Evolutionary conservation across 1,284 basidiomycete species (phyloP).

Genomic region (Trametes sp.): DNA sequence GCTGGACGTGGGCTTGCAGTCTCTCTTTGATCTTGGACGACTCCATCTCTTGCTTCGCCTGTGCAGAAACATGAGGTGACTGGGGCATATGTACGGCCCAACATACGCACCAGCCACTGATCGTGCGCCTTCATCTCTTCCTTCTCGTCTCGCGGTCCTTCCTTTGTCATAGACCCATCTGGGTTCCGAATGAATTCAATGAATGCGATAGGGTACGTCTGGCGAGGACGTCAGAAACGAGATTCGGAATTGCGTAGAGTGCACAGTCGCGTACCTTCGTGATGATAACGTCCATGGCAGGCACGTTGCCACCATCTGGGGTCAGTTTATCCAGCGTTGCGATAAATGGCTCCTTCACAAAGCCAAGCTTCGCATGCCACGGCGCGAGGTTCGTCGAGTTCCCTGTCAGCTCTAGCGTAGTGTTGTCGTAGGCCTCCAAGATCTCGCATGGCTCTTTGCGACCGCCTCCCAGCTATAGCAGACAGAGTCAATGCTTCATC

Average conservation of each 20-base stretch:
- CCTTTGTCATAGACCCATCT: conserved; percentile 58
- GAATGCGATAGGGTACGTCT: conserved; percentile 72
- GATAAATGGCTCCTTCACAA: conserved; percentile 67
- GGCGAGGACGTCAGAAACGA: neutral
- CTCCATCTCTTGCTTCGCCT: conserved; percentile 63
- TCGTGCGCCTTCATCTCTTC: conserved; percentile 72
- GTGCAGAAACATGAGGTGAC: conserved; percentile 17
- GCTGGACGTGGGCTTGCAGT: conserved; percentile 64
- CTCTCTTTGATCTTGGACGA: conserved; percentile 60
- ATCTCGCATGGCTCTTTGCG: conserved; percentile 84
- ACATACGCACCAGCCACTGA: conserved; percentile 68
- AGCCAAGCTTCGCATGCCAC: conserved; percentile 92
- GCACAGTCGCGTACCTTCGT: conserved; percentile 56
- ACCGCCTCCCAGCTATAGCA: conserved; percentile 68
- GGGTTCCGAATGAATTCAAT: conserved; percentile 63
- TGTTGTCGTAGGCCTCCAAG: conserved; percentile 80
- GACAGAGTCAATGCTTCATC: neutral
- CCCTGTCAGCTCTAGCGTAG: conserved; percentile 74
- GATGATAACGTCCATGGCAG: conserved; percentile 81
- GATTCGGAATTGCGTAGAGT: conserved; percentile 35
- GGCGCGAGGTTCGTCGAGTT: conserved; percentile 88
- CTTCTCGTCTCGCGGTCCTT: conserved; percentile 71
- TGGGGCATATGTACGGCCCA: neutral
- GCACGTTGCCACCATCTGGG: conserved; percentile 82
- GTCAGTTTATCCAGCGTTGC: conserved; percentile 84